Percentiles rank a stretch among this genome's conserved stretches.
Conservation (phyloP, 805 yeast genomes). For the Pichia cephalocereana region DNA sequence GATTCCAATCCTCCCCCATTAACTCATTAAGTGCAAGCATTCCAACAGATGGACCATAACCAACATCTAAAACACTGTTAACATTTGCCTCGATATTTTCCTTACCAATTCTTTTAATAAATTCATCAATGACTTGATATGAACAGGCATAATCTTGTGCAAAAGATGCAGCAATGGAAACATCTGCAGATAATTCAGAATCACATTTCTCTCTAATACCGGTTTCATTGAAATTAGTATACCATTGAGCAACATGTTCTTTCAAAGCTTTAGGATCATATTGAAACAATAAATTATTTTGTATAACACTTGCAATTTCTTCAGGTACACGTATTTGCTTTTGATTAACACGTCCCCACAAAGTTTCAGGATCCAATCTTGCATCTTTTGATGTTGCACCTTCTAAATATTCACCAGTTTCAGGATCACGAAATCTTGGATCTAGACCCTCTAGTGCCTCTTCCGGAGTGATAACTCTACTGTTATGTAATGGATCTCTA, state of each 20-base stretch:
- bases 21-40: constrained; percentile 80
- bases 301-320: constrained; percentile 46
- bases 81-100: constrained; percentile 46
- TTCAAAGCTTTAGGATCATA: constrained; percentile 58
- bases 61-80: constrained; percentile 60
- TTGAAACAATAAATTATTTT: constrained; percentile 51
- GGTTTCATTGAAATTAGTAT: constrained; percentile 34
- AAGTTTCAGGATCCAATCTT: constrained; percentile 49
- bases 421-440: constrained; percentile 24
- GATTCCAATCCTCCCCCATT: constrained; percentile 56
- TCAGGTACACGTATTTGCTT: constrained; percentile 47
- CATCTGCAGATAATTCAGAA: constrained; percentile 53
- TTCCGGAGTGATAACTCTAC: constrained; percentile 30
- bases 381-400: constrained; percentile 42
- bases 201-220: constrained; percentile 38
- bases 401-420: constrained; percentile 22
- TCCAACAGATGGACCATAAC: constrained; percentile 90
- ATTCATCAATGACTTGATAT: constrained; percentile 56
- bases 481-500: constrained; percentile 22
- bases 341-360: constrained; percentile 46
- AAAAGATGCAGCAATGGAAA: constrained; percentile 72
- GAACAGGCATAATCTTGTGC: constrained; percentile 71
- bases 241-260: constrained; percentile 38
- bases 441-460: constrained; percentile 26
- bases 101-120: constrained; percentile 45